Evolutionary conservation across 331 rosid species (phyloP), one percentile per base, ranked within the genome.

Genomic region (Rhamnella rubrinervis): DNA sequence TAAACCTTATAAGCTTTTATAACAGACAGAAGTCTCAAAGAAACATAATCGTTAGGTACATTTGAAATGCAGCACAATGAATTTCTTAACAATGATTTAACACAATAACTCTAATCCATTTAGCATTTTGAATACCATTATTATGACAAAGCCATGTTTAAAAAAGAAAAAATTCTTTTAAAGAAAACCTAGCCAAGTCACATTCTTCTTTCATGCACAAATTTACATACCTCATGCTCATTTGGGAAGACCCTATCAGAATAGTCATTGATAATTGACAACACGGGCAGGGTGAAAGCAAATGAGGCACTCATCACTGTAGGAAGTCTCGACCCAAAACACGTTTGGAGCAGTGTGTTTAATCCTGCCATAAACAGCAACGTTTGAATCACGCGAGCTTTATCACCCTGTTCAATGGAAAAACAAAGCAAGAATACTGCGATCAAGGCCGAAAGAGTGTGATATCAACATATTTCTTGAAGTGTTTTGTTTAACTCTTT

Each of bases 311-410:
- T 74, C 99, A 95, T 91, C 68, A 91, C 95, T 0, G 83, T 71
- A 17, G 99, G 99, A 63, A 95, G 99, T 82, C 99, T 89, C 0
- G 99, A 83, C 12, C 99, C 99, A 23, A 95, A 10, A 71, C 71
- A 53, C 3, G 97, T 85, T 71, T 91, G 99, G 70, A 91, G 78
- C 71, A 95, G 75, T 16, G 99, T 95, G 89, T 87, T 95, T 65
- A 91, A 25, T 56, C 81, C 99, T 31, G 97, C 72, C 95, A 88
- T 87, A 67, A 91, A 85, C 72, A 95, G 82, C 87, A 91, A 67
- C 5, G 96, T 71, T 69, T 95, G 96, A 71, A 95, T 87, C 75
- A 95, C 99, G 0, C 96, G 87, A 12, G 99, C 99, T 75, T 87
- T 91, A 77, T 95, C 99, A 26, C 89, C 88, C 99, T 95, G 61